Conservation (phyloP, 495 filamentous ascomycete genomes). For the Cetradonia linearis region DNA sequence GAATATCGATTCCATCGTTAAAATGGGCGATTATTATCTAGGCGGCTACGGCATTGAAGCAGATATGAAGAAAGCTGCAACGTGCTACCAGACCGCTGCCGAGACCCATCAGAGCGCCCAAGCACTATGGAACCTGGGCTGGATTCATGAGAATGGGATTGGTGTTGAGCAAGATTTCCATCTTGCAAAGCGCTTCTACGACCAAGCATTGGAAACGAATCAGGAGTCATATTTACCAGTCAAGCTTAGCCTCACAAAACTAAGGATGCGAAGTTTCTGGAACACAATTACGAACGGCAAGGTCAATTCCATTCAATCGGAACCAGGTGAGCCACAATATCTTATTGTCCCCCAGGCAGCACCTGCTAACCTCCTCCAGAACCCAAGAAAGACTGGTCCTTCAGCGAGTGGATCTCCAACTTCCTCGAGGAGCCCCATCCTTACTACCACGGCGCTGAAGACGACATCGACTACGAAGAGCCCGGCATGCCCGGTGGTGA, state of each 20-base stretch:
- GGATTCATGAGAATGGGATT: constrained; percentile 98
- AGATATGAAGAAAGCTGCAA: constrained; percentile 80
- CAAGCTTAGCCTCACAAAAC: constrained; percentile 73
- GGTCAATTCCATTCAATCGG: constrained; percentile 81
- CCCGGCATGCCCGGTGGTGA: constrained; percentile 39
- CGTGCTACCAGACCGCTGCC: constrained; percentile 84
- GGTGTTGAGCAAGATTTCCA: constrained; percentile 94
- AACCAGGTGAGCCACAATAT: constrained; percentile 52
- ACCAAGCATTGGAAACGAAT: constrained; percentile 82
- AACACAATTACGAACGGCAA: constrained; percentile 82
- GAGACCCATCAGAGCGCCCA: constrained; percentile 87
- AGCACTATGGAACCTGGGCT: constrained; percentile 93
- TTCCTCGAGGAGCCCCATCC: constrained; percentile 50
- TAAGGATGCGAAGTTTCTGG: constrained; percentile 79
- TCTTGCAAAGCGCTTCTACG: constrained; percentile 92
- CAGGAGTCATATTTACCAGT: constrained; percentile 92
- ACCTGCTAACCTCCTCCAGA: constrained; percentile 33
- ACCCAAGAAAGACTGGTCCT: constrained; percentile 58
- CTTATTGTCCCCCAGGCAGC: not conserved
- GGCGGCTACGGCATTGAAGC: constrained; percentile 60
- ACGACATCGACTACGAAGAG: constrained; percentile 45
- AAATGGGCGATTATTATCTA: constrained; percentile 98
- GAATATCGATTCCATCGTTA: constrained; percentile 89
- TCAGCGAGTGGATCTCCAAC: constrained; percentile 72
- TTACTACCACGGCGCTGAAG: constrained; percentile 47